Evolutionary conservation across 2,329 filamentous ascomycete species (phyloP), one percentile per base, ranked within the genome.

Genomic region (Neoscytalidium dimidiatum): DNA sequence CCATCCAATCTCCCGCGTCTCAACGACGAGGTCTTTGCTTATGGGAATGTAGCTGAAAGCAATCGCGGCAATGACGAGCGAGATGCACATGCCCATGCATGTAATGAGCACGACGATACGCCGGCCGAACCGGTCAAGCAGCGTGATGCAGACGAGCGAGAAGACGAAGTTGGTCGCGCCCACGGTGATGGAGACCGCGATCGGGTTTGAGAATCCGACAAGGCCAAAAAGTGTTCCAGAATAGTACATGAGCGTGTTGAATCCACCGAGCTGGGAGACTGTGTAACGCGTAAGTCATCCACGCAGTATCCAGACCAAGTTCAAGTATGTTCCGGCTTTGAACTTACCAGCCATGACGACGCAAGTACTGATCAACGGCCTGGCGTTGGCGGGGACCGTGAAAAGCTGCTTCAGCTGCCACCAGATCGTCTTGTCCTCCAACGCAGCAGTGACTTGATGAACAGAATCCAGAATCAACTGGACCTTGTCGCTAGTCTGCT

Each of bases 181-280:
- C 14, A 97, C 90, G 2, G 88, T 89, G 66, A 96, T 84, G 0
- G 92, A 92, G 1, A 91, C 92, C 57, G 94, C 84, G 0, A 92
- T 95, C 4, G 92, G 92, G 64, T 88, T 90, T 46, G 85, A 83
- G 74, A 96, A 96, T 0, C 90, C 90, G 0, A 96, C 84, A 33
- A 92, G 83, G 33, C 74, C 75, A 68, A 79, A 79, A 8, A 79
- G 71, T 0, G 75, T 78, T 2, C 73, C 71, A 7, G 69, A 71
- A 66, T 77, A 96, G 78, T 96, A 96, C 92, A 96, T 96, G 31
- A 97, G 82, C 11, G 91, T 93, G 79, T 97, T 96, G 71, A 79
- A 79, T 57, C 78, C 77, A 61, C 76, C 77, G 71, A 79, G 75
- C 46, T 79, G 76, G 38, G 78, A 69, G 67, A 89, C 72, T 0